Conservation (phyloP, 2,329 filamentous ascomycete genomes). For the Hirsutella rhossiliensis region DNA sequence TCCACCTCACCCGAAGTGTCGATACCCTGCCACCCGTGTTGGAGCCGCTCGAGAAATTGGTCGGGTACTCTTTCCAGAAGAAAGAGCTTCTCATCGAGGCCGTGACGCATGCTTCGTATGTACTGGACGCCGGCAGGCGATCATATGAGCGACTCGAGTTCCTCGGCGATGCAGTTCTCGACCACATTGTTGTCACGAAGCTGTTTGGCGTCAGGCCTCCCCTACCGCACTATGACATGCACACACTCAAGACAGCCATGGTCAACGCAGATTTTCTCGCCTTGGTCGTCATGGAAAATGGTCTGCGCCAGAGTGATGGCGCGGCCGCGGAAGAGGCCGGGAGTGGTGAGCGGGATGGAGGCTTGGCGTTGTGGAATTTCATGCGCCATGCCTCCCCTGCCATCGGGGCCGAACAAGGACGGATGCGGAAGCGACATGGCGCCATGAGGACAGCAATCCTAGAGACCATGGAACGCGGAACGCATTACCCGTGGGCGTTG, state of each 20-base stretch:
- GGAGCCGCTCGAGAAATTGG: slow-evolving; percentile 44
- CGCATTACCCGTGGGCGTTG: slow-evolving; percentile 63
- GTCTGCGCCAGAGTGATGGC: slow-evolving; percentile 10
- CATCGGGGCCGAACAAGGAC: slow-evolving; percentile 33
- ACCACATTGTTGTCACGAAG: slow-evolving; percentile 58
- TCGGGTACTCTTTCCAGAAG: slow-evolving; percentile 62
- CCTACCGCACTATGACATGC: slow-evolving; percentile 49
- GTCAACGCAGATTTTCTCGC: slow-evolving; percentile 74
- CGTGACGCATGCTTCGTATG: slow-evolving; percentile 61
- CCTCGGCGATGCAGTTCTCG: slow-evolving; percentile 74
- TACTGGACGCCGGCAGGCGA: slow-evolving; percentile 24
- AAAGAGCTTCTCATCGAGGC: slow-evolving; percentile 63
- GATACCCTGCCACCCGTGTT: slow-evolving; percentile 27
- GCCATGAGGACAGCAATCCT: slow-evolving; percentile 35
- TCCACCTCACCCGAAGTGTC: slow-evolving; percentile 22
- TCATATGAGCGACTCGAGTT: slow-evolving; percentile 71
- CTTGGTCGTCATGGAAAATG: slow-evolving; percentile 52
- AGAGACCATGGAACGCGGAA: slow-evolving; percentile 33
- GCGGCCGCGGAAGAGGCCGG: slow-evolving; percentile 6
- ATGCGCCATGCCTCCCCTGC: slow-evolving; percentile 46
- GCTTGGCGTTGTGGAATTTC: slow-evolving; percentile 52
- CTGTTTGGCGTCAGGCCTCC: slow-evolving; percentile 37
- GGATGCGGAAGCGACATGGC: slow-evolving; percentile 31
- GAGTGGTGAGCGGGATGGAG: slow-evolving; percentile 8
- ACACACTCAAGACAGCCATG: slow-evolving; percentile 60